Percentiles rank a stretch among this genome's conserved stretches.
Conservation (phyloP, 2,329 filamentous ascomycete genomes). For the Purpureocillium lavendulum region DNA sequence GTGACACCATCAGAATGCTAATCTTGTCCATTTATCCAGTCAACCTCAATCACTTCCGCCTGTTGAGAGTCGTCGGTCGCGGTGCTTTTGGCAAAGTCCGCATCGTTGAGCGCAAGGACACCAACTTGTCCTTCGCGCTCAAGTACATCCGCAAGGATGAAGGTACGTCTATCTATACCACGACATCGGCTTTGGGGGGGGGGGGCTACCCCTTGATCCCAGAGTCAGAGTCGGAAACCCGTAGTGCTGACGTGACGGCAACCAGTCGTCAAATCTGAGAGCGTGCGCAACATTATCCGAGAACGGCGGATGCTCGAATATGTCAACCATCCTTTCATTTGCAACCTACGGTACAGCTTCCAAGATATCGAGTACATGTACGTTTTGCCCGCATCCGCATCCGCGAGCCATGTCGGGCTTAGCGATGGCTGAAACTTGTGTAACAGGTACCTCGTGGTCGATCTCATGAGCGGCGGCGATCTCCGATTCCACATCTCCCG, state of each 20-base stretch:
- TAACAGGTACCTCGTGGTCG: constrained; percentile 86
- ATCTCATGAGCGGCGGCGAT: constrained; percentile 96
- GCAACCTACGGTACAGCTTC: constrained; percentile 97
- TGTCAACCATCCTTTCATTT: constrained; percentile 94
- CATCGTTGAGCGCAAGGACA: constrained; percentile 97
- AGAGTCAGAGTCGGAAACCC: background rate
- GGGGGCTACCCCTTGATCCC: too few species aligned
- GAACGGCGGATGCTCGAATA: constrained; percentile 98
- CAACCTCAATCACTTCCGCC: constrained; percentile 93
- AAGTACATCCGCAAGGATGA: constrained; percentile 99
- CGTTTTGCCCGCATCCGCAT: constrained; percentile 22
- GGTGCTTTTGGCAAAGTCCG: constrained; percentile 98
- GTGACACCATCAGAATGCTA: constrained; percentile 1
- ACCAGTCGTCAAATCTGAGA: constrained; percentile 90
- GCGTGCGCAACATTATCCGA: constrained; percentile 94
- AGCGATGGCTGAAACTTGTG: background rate
- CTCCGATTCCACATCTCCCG: constrained; percentile 94
- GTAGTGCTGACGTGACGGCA: constrained; percentile 7
- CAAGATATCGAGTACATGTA: constrained; percentile 99
- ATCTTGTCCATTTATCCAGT: constrained; percentile 41
- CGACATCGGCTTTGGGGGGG: too few species aligned
- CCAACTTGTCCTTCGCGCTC: constrained; percentile 83
- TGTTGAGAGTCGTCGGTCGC: constrained; percentile 91
- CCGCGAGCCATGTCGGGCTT: background rate
- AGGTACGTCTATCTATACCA: too few species aligned